A percentile compares a stretch with the other conserved stretches of the same genome.
phyloP scores from a whole-genome alignment of 805 yeast genomes.

The Saturnispora sekii region DNA sequence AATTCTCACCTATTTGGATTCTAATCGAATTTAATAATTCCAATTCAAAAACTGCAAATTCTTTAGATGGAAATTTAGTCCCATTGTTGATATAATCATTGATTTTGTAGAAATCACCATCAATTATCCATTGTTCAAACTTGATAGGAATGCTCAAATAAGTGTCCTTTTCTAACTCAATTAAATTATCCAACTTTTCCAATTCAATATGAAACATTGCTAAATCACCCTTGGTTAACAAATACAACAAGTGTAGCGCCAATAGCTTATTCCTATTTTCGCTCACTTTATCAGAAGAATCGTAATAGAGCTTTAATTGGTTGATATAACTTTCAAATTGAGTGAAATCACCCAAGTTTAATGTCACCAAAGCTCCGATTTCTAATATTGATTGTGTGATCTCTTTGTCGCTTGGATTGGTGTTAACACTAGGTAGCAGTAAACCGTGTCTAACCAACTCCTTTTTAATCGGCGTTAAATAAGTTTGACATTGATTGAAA shows the following conservation, averaged over 20 bases:
- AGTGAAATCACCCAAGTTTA: constrained; percentile 50
- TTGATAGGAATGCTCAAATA: constrained; percentile 77
- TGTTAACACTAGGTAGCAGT: constrained; percentile 50
- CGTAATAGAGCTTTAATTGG: constrained; percentile 73
- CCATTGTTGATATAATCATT: constrained; percentile 53
- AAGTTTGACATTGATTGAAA: constrained; percentile 47
- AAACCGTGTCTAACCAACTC: constrained; percentile 71
- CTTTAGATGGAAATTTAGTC: constrained; percentile 56
- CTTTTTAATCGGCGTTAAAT: constrained; percentile 66
- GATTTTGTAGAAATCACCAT: constrained; percentile 90
- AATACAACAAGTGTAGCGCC: constrained; percentile 64
- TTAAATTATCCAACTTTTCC: constrained; percentile 52
- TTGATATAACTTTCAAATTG: constrained; percentile 65
- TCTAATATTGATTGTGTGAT: constrained; percentile 80
- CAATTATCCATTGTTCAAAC: constrained; percentile 90
- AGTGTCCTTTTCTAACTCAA: constrained; percentile 54
- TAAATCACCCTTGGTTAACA: constrained; percentile 74
- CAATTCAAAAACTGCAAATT: constrained; percentile 68
- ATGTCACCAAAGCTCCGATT: constrained; percentile 74
- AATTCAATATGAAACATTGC: constrained; percentile 86
- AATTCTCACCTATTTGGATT: constrained; percentile 73
- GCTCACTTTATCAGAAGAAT: constrained; percentile 29
- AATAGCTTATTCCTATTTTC: constrained; percentile 62
- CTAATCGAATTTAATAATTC: constrained; percentile 73
- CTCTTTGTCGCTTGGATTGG: constrained; percentile 52